Percentiles rank a stretch among this genome's conserved stretches.
Evolutionary conservation across 257 asterid species (phyloP).

Genomic region (Solanum dulcamara): DNA sequence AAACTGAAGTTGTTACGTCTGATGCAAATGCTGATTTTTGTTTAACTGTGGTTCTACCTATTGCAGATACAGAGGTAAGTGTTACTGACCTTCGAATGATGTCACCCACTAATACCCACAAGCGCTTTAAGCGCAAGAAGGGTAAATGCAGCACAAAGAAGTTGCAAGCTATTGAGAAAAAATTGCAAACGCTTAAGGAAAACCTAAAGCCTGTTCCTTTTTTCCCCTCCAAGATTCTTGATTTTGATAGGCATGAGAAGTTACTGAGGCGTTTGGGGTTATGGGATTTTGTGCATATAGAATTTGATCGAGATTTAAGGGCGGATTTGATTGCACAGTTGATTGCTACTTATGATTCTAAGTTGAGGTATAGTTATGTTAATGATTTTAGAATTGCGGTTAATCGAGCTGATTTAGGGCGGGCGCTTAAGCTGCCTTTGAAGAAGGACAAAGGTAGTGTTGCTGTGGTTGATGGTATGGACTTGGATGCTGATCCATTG

Average conservation of each 20-base stretch:
- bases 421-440: conserved; percentile 49
- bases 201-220: conserved; percentile 67
- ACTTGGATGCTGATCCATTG: conserved; percentile 28
- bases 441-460: conserved; percentile 40
- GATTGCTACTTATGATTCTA: conserved; percentile 49
- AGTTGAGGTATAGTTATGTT: conserved; percentile 33
- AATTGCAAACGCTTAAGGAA: conserved; percentile 24
- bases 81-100: conserved; percentile 8
- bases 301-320: conserved; percentile 49
- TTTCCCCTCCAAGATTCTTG: conserved; percentile 27
- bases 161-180: conserved; percentile 44
- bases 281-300: conserved; percentile 71
- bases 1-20: neutral
- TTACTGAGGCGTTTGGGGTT: conserved; percentile 52
- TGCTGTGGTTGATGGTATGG: conserved; percentile 33
- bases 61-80: neutral
- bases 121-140: conserved; percentile 39
- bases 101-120: conserved; percentile 13
- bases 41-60: conserved; percentile 5
- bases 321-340: conserved; percentile 60
- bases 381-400: conserved; percentile 30
- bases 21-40: neutral
- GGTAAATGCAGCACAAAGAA: conserved; percentile 32
- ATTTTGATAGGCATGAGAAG: conserved; percentile 46
- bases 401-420: conserved; percentile 60